Evolutionary conservation across 164 flowering plant genomes (phyloP).

Genomic region (Vitis labrusca): DNA sequence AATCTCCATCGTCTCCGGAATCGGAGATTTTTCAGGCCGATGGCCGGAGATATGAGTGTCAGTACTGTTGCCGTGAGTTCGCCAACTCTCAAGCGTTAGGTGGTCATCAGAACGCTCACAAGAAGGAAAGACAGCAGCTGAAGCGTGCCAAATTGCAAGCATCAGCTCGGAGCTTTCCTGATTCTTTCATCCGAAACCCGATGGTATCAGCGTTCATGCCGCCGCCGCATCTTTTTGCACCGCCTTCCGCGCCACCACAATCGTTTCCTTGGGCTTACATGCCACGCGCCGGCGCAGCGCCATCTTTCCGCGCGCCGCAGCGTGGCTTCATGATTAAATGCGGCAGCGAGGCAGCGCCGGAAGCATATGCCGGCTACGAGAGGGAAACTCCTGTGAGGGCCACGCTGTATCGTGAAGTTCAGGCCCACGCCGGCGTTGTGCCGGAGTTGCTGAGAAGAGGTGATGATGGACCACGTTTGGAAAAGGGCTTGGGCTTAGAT

Average conservation of each 20-base stretch:
- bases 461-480: too few species aligned
- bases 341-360: conserved; percentile 13
- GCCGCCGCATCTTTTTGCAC: conserved; percentile 58
- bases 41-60: conserved; percentile 89
- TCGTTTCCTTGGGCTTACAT: conserved; percentile 58
- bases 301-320: conserved; percentile 63
- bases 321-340: conserved; percentile 28
- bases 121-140: conserved; percentile 87
- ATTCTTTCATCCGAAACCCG: conserved; percentile 53
- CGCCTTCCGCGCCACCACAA: conserved; percentile 26
- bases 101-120: conserved; percentile 98
- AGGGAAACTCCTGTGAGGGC: conserved; percentile 8
- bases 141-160: conserved; percentile 78
- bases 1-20: not conserved
- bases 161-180: conserved; percentile 54
- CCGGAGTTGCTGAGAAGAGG: too few species aligned
- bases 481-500: too few species aligned
- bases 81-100: conserved; percentile 96
- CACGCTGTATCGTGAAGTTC: not conserved
- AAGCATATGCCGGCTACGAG: conserved; percentile 19
- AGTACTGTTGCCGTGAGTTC: conserved; percentile 88
- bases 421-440: not conserved
- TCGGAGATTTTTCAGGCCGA: conserved; percentile 28
- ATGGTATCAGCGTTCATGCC: conserved; percentile 62
- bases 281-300: conserved; percentile 27